A percentile compares a stretch with the other conserved stretches of the same genome.
Evolutionary conservation across 1,284 basidiomycete genomes (phyloP).

Genomic region (Filobasidium uniguttulatum): DNA sequence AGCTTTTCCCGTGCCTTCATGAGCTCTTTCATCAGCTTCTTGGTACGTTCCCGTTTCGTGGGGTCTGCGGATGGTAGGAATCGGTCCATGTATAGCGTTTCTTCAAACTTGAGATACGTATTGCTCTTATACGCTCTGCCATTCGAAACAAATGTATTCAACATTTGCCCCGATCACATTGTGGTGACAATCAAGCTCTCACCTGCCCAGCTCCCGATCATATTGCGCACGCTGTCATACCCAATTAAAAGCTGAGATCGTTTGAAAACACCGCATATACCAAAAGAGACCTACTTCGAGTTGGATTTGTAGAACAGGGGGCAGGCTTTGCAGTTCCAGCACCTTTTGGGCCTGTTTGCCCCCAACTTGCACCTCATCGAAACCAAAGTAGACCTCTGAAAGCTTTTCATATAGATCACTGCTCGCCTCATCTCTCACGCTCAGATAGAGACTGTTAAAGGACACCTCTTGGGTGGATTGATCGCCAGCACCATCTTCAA

Average conservation of each 20-base stretch:
- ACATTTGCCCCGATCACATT: neutral
- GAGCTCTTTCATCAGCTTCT: conserved; percentile 54
- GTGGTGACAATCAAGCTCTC: neutral
- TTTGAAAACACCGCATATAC: neutral
- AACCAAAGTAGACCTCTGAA: conserved; percentile 68
- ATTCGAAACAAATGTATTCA: neutral
- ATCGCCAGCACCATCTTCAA: conserved; percentile 40
- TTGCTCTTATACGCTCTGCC: conserved; percentile 61
- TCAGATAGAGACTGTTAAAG: conserved; percentile 87
- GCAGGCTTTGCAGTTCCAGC: conserved; percentile 70
- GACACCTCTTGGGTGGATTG: conserved; percentile 61
- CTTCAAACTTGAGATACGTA: conserved; percentile 79
- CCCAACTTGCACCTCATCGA: conserved; percentile 73
- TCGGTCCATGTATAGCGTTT: conserved; percentile 79
- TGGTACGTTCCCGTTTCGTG: conserved; percentile 54
- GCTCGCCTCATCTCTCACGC: conserved; percentile 67
- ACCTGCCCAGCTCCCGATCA: conserved; percentile 61
- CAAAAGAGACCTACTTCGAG: conserved; percentile 51
- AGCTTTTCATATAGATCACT: conserved; percentile 84
- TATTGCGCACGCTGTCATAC: conserved; percentile 75
- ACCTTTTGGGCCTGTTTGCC: conserved; percentile 77
- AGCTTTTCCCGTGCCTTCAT: conserved; percentile 51
- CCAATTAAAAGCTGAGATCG: neutral
- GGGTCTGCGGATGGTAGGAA: conserved; percentile 67
- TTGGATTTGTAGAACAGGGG: conserved; percentile 86